Evolutionary conservation across 257 asterid species (phyloP), one percentile per base, ranked within the genome.

Genomic region (Salvia splendens): DNA sequence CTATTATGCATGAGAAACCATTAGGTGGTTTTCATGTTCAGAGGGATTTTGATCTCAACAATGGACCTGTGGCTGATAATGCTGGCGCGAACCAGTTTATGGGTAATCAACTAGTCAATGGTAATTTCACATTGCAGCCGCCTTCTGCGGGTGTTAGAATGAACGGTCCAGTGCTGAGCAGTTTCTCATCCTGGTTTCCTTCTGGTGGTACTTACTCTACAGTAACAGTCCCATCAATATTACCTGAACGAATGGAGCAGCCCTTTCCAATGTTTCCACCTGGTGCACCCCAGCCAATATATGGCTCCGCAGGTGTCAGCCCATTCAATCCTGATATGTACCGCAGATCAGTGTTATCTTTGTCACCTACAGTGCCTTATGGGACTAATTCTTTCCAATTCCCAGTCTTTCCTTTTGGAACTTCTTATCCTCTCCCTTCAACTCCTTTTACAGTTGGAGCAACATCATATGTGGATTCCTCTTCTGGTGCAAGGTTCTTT

Each of bases 281-380:
- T 41, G 86, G 80, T 64, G 87, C 83, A 10, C 72, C 85, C 2
- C 96, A 84, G 64, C 79, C 93, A 69, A 72, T 84, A 4, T 83
- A 87, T 75, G 86, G 80, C 48, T 79, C 86, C 68, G 52, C 89
- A 70, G 88, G 84, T 11, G 74, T 83, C 41, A 30, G 73, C 35
- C 75, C 86, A 54, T 83, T 83, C 59, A 61, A 74, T 45, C 81
- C 86, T 14, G 96, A 89, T 5, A 12, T 65, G 67, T 84, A 45
- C 84, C 84, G 97, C 12, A 92, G 96, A 63, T 87, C 98, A n/a
- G 88, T 89, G 46, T 80, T 92, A 71, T 73, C 96, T 61, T 87
- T 96, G 5, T 87, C 98, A 5, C 92, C 95, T 53, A 92, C 95
- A 1, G 76, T 83, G 70, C 65, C 83, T 62, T 78, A 79, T 95